A percentile compares a stretch with the other conserved stretches of the same genome.
Evolutionary conservation across 2,329 filamentous ascomycete species (phyloP).

Genomic region (Colletotrichum liaoningense): DNA sequence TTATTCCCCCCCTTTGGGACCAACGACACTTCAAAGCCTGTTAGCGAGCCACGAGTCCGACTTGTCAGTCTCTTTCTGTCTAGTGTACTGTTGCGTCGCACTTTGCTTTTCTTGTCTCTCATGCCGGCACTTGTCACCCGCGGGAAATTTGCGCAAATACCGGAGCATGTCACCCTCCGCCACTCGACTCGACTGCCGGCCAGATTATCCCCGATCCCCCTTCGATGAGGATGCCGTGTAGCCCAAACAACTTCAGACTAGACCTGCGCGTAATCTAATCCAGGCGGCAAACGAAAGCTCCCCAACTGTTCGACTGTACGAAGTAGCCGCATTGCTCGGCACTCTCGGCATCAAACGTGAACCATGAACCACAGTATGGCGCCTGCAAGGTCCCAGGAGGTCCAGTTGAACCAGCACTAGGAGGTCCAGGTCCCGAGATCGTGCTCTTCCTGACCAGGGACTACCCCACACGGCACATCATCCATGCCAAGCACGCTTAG

Average conservation of each 20-base stretch:
- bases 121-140: background rate
- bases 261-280: constrained; percentile 8
- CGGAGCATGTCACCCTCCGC: background rate
- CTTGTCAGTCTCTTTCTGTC: background rate
- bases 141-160: constrained; percentile 15
- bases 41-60: background rate
- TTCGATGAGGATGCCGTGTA: background rate
- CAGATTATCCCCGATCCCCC: background rate
- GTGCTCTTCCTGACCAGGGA: constrained; percentile 7
- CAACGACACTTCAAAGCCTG: constrained; percentile 1
- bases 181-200: too few relatives aligned
- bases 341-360: background rate
- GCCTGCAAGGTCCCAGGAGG: background rate
- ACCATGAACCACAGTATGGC: background rate
- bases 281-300: background rate
- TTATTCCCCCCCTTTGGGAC: constrained; percentile 1
- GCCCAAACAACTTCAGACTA: background rate
- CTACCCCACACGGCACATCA: constrained; percentile 26
- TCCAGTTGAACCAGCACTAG: background rate
- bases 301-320: too few relatives aligned
- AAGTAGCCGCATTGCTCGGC: constrained; percentile 13
- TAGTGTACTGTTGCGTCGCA: background rate
- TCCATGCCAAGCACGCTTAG: constrained; percentile 26
- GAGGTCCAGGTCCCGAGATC: constrained; percentile 18
- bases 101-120: background rate